Percentiles rank a stretch among this genome's conserved stretches.
Evolutionary conservation across 164 flowering plant genomes (phyloP).

Genomic region (Hamamelis virginiana): DNA sequence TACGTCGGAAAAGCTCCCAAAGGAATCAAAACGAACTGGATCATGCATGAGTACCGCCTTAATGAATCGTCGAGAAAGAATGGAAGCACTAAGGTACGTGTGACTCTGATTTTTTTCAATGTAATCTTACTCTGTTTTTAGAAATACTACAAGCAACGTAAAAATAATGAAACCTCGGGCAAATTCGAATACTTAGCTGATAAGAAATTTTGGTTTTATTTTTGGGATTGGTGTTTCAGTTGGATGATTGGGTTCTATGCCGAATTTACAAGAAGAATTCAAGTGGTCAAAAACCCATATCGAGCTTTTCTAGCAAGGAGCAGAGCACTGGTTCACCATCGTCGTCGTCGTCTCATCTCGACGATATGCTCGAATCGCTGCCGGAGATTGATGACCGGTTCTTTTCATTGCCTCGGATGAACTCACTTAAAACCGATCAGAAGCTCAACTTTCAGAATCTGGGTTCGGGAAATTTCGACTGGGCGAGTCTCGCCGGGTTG

Average conservation of each 20-base stretch:
- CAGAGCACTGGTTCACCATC: constrained; percentile 37
- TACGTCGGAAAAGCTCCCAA: constrained; percentile 85
- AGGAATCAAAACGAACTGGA: constrained; percentile 91
- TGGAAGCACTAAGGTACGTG: constrained; percentile 55
- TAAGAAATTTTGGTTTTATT: constrained; percentile 6
- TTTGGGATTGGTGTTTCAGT: constrained; percentile 29
- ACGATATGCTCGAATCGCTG: constrained; percentile 64
- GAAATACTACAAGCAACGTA: no score
- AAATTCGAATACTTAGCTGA: not conserved
- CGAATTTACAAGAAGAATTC: constrained; percentile 77
- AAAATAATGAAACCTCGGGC: no score
- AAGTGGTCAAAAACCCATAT: constrained; percentile 30
- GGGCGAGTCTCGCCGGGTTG: constrained; percentile 43
- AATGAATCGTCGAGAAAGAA: constrained; percentile 38
- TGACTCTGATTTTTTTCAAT: not conserved
- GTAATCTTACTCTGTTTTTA: no score
- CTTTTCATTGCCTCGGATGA: constrained; percentile 45
- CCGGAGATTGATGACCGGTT: constrained; percentile 59
- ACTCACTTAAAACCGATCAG: constrained; percentile 36
- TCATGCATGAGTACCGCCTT: constrained; percentile 90
- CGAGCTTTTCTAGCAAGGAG: constrained; percentile 34
- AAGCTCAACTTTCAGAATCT: constrained; percentile 29
- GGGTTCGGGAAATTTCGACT: constrained; percentile 45
- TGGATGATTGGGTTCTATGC: constrained; percentile 89
- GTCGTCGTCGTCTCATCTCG: constrained; percentile 55